Evolutionary conservation across 176 grass and related monocot species (phyloP).

Genomic region (Musa troglodytarum): DNA sequence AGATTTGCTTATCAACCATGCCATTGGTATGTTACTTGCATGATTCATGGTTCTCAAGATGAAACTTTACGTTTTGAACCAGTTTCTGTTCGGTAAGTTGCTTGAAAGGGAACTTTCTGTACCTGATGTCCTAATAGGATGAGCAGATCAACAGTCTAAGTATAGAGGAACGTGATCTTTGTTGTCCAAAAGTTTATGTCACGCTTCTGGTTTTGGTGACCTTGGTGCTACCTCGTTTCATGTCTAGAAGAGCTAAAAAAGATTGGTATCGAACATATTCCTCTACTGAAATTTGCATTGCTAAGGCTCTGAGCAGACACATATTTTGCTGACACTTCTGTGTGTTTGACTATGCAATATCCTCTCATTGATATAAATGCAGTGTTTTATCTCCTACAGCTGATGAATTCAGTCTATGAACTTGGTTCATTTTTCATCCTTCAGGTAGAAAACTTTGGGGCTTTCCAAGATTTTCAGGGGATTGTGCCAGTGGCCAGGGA

Average conservation of each 20-base stretch:
- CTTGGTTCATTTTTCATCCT: constrained; percentile 1
- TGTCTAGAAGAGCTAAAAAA: not conserved
- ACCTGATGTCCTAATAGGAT: no score
- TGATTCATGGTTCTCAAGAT: no score
- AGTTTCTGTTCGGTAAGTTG: no score
- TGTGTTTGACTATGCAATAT: not conserved
- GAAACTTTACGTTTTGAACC: no score
- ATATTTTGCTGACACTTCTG: no score
- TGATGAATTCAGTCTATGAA: not conserved
- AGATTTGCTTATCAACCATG: no score
- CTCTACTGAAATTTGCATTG: not conserved
- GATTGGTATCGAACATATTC: not conserved
- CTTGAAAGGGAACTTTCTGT: no score
- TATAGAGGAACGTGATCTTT: no score
- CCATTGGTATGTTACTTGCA: no score
- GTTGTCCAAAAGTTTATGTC: no score
- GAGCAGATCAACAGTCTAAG: no score
- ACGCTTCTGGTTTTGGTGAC: not conserved
- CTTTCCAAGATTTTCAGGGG: constrained; percentile 73
- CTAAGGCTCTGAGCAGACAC: not conserved
- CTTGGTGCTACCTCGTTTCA: not conserved
- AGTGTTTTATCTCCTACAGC: not conserved
- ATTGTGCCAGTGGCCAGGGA: constrained; percentile 78
- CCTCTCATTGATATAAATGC: not conserved
- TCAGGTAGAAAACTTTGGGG: constrained; percentile 86